phyloP scores from a whole-genome alignment of 2,329 filamentous ascomycete species.

The Colletotrichum chrysophilum region DNA sequence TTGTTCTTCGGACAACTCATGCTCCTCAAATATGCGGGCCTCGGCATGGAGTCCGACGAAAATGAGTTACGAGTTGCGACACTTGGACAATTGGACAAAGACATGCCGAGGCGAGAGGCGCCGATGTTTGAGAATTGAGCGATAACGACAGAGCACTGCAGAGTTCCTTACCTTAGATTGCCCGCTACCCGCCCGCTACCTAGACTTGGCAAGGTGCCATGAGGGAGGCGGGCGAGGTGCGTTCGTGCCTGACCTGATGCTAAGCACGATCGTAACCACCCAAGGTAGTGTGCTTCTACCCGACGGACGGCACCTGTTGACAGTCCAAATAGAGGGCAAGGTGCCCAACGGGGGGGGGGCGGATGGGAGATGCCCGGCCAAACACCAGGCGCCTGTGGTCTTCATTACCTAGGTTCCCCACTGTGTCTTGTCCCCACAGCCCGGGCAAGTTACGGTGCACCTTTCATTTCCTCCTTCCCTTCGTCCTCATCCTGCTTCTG shows the following conservation, averaged over 20 bases:
- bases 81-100: neutral
- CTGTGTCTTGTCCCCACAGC: neutral
- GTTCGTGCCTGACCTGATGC: neutral
- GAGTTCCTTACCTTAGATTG: neutral
- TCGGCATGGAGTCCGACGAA: neutral
- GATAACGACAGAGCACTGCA: neutral
- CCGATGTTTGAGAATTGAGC: neutral
- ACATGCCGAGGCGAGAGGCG: neutral
- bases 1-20: neutral
- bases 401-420: neutral
- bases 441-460: neutral
- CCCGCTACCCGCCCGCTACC: neutral
- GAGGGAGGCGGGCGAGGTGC: neutral
- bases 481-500: neutral
- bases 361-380: neutral
- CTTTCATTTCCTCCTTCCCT: neutral
- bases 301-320: neutral
- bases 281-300: neutral
- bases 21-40: neutral
- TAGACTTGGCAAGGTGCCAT: neutral
- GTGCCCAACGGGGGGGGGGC: neutral
- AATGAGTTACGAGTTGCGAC: neutral
- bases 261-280: neutral
- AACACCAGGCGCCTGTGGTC: neutral
- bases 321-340: neutral